Conservation (phyloP, 306 rosid species). For the Citrullus amarus region DNA sequence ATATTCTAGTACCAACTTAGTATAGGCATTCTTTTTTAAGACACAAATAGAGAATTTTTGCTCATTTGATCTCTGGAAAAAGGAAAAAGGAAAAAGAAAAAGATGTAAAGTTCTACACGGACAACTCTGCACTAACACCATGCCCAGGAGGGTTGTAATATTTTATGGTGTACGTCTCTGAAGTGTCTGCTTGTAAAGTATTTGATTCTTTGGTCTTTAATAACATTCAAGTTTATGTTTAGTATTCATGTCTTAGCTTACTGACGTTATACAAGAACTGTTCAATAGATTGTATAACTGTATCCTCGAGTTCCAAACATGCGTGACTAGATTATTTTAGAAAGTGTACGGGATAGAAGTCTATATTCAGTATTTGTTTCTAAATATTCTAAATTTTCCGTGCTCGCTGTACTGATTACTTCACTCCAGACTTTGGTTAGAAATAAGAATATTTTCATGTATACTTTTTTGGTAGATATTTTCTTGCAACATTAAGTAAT, state of each 20-base stretch:
- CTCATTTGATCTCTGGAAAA: slow-evolving; percentile 23
- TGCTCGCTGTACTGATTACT: too few relatives aligned
- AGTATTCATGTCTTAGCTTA: background rate
- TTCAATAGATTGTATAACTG: background rate
- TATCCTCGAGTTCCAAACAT: background rate
- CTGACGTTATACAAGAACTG: background rate
- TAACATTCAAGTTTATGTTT: background rate
- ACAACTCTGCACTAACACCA: background rate
- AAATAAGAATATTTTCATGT: too few relatives aligned
- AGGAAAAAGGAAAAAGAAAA: background rate
- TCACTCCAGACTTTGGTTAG: too few relatives aligned
- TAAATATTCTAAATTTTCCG: too few relatives aligned
- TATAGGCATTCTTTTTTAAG: background rate
- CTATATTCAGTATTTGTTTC: too few relatives aligned
- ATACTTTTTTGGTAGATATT: too few relatives aligned
- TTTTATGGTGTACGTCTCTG: background rate
- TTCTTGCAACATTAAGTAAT: too few relatives aligned
- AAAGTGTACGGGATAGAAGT: background rate
- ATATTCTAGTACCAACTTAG: slow-evolving; percentile 34
- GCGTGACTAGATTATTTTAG: background rate
- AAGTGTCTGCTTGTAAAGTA: background rate
- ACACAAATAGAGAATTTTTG: slow-evolving; percentile 8
- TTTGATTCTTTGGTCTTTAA: background rate
- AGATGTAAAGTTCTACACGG: background rate
- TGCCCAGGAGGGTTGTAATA: background rate